These are phyloP conservation scores for Pyrenochaeta sp. DNA, from an alignment of 2,329 filamentous ascomycete genomes.

Conservation along the genomic window DNA sequence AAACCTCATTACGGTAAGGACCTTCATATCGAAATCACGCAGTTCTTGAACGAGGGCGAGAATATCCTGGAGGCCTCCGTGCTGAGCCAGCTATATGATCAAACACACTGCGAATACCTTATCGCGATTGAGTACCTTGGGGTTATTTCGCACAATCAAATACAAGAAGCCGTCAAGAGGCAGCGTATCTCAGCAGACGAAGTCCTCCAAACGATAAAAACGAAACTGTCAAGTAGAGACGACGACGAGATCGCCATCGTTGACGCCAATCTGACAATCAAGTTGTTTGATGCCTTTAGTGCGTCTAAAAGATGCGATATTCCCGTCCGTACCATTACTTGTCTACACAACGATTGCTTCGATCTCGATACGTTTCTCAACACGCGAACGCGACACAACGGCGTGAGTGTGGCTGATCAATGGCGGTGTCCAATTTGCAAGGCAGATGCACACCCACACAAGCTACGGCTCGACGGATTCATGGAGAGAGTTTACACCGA, in stretches of 20 bases:
- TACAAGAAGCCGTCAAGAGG: conserved; percentile 48
- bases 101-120: conserved; percentile 58
- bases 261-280: conserved; percentile 51
- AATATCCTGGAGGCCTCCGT: conserved; percentile 67
- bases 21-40: conserved; percentile 76
- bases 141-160: too few relatives aligned
- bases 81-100: conserved; percentile 39
- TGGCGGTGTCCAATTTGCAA: conserved; percentile 90
- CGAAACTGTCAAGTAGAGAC: conserved; percentile 56
- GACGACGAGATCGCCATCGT: conserved; percentile 61
- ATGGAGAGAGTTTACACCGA: conserved; percentile 67
- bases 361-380: conserved; percentile 83
- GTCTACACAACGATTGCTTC: conserved; percentile 86
- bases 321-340: conserved; percentile 74
- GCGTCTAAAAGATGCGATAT: conserved; percentile 64
- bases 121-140: conserved; percentile 75
- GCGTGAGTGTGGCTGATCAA: conserved; percentile 63
- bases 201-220: conserved; percentile 66
- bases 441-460: conserved; percentile 76
- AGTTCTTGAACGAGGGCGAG: conserved; percentile 61
- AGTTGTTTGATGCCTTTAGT: conserved; percentile 57
- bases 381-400: conserved; percentile 33
- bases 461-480: conserved; percentile 77
- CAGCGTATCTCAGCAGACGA: conserved; percentile 52
- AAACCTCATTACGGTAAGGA: conserved; percentile 79